Percentiles rank a stretch among this genome's conserved stretches.
These are phyloP conservation scores for Cytospora leucostoma DNA, from an alignment of 2,329 filamentous ascomycete genomes.

Conservation along the genomic window DNA sequence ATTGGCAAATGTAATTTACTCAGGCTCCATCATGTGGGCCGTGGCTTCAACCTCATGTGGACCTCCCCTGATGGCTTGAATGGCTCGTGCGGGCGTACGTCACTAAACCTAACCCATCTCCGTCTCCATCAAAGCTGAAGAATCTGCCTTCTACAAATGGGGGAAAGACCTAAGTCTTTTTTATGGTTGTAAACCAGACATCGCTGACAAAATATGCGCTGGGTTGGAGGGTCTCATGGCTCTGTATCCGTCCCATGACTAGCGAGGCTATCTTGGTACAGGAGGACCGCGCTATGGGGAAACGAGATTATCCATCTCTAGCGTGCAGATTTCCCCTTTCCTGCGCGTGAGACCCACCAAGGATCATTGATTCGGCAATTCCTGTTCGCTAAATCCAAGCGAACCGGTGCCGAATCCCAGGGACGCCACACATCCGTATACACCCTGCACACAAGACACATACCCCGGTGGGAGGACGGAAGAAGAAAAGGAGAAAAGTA, in stretches of 20 bases:
- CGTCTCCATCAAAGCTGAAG: not conserved
- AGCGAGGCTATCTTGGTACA: not conserved
- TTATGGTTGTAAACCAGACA: too few relatives aligned
- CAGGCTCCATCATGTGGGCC: not conserved
- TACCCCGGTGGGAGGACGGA: not conserved
- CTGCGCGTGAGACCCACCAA: constrained; percentile 10
- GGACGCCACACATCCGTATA: too few relatives aligned
- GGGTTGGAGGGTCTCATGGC: too few relatives aligned
- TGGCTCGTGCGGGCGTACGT: not conserved
- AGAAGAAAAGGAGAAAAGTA: not conserved
- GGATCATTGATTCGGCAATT: constrained; percentile 14
- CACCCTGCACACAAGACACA: too few relatives aligned
- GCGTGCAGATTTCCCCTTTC: constrained; percentile 11
- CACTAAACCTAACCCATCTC: not conserved
- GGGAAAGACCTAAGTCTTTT: too few relatives aligned
- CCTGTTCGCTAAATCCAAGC: not conserved
- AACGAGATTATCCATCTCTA: constrained; percentile 5
- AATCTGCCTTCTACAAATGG: not conserved
- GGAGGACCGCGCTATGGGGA: not conserved
- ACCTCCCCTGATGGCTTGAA: not conserved
- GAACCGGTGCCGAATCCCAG: constrained; percentile 1
- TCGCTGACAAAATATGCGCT: too few relatives aligned
- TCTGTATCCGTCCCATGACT: not conserved
- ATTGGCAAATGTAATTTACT: not conserved
- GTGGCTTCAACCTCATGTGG: not conserved